phyloP scores from a whole-genome alignment of 2,329 filamentous ascomycete species.

The Penicillium sclerotigenum region DNA sequence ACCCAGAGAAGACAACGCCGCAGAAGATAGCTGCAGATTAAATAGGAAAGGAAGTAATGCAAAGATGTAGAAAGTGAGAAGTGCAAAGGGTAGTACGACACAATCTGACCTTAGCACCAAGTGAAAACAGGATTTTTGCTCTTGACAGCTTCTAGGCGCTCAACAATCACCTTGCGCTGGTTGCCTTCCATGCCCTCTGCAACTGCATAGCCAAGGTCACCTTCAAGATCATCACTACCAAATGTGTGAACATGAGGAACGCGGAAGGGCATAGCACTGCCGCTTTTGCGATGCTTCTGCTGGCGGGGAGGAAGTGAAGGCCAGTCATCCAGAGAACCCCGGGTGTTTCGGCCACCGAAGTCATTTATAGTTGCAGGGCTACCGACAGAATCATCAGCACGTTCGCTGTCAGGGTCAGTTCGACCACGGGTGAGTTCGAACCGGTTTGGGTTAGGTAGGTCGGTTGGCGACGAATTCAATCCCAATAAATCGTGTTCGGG shows the following conservation, averaged over 20 bases:
- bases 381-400: constrained; percentile 29
- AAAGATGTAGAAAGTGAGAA: constrained; percentile 11
- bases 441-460: constrained; percentile 70
- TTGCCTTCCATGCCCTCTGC: constrained; percentile 92
- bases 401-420: constrained; percentile 34
- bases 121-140: constrained; percentile 93
- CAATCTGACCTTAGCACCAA: constrained; percentile 67
- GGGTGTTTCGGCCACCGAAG: constrained; percentile 31
- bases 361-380: constrained; percentile 38
- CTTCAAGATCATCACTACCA: constrained; percentile 76
- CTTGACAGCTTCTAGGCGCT: constrained; percentile 93
- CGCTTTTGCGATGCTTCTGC: constrained; percentile 32
- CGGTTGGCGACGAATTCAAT: constrained; percentile 53
- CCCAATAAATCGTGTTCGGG: constrained; percentile 66
- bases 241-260: constrained; percentile 43
- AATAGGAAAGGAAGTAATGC: constrained; percentile 18
- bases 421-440: constrained; percentile 62
- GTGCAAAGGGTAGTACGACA: constrained; percentile 2
- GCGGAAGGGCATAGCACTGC: constrained; percentile 41
- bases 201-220: constrained; percentile 89
- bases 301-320: constrained; percentile 37
- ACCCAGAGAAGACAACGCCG: constrained; percentile 18
- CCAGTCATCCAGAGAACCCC: constrained; percentile 39
- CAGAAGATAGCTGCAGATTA: constrained; percentile 20
- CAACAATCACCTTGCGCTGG: constrained; percentile 91